These are phyloP conservation scores for Ramaria sp. DNA, from an alignment of 768 basidiomycete genomes.

Conservation along the genomic window DNA sequence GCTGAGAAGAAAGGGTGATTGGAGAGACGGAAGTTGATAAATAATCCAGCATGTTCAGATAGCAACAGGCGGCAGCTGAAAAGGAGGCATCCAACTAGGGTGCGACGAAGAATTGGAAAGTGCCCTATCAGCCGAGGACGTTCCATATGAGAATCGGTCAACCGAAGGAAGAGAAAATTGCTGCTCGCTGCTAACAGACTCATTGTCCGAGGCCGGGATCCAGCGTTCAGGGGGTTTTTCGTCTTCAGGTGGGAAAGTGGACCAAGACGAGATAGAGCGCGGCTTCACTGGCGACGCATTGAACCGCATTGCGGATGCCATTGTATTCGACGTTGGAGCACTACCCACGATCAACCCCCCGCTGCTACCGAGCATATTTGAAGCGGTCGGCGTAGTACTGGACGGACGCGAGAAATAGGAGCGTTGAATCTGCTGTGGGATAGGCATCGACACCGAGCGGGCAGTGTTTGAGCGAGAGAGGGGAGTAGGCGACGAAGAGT, in stretches of 20 bases:
- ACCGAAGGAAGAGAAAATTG: background rate
- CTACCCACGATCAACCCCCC: background rate
- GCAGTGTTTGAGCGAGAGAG: background rate
- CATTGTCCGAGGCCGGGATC: constrained; percentile 6
- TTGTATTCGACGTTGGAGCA: constrained; percentile 3
- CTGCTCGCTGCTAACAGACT: constrained; percentile 3
- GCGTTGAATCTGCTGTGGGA: constrained; percentile 9
- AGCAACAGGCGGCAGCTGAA: constrained; percentile 4
- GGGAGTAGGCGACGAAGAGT: background rate
- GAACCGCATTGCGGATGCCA: constrained; percentile 4
- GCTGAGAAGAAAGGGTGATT: background rate
- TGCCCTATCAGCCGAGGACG: background rate
- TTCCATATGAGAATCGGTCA: background rate
- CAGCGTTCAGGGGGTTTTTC: constrained; percentile 3
- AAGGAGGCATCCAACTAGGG: constrained; percentile 2
- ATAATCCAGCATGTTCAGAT: background rate
- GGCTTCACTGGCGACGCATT: constrained; percentile 4
- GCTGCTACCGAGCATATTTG: background rate
- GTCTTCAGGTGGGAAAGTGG: background rate
- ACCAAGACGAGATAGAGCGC: constrained; percentile 1
- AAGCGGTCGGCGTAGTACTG: constrained; percentile 19
- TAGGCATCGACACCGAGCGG: constrained; percentile 26
- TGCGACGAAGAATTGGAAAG: background rate
- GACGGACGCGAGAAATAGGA: constrained; percentile 9
- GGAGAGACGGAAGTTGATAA: background rate